phyloP scores from a whole-genome alignment of 176 grass and related monocot genomes.

The Oryza longistaminata region DNA sequence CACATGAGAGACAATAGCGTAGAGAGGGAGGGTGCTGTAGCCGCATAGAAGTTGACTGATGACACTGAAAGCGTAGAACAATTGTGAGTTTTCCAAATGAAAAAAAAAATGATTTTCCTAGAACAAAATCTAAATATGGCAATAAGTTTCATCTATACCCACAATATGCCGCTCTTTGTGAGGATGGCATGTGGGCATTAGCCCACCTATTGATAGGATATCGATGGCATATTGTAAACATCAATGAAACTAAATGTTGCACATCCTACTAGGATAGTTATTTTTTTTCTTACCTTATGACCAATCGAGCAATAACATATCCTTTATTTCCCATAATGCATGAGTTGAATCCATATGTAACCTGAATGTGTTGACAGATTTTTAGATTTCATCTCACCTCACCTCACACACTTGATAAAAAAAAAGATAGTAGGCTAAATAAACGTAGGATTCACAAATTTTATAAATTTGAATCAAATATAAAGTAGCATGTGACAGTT shows the following conservation, averaged over 20 bases:
- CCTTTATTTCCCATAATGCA: slow-evolving; percentile 58
- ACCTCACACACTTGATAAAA: neutral
- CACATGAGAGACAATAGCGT: slow-evolving; percentile 87
- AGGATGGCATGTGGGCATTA: neutral
- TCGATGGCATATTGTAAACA: neutral
- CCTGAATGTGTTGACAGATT: slow-evolving; percentile 30
- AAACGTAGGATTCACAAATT: neutral
- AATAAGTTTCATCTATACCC: neutral
- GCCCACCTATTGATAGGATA: neutral
- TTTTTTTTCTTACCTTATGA: slow-evolving; percentile 45
- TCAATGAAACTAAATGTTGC: neutral
- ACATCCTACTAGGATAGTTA: neutral
- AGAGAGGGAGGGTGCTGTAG: slow-evolving; percentile 80
- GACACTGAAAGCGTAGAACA: slow-evolving; percentile 41
- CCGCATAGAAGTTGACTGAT: slow-evolving; percentile 63
- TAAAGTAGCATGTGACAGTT: neutral
- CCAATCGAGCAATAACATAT: slow-evolving; percentile 49
- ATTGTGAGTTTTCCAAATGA: neutral
- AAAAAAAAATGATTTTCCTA: neutral
- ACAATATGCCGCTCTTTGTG: neutral
- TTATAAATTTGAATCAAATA: too few species aligned
- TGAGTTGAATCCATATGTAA: slow-evolving; percentile 48
- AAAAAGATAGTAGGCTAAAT: too few species aligned
- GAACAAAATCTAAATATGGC: neutral
- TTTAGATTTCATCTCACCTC: neutral